Conservation (phyloP, 768 basidiomycete species). For the Tricholoma terreum region DNA sequence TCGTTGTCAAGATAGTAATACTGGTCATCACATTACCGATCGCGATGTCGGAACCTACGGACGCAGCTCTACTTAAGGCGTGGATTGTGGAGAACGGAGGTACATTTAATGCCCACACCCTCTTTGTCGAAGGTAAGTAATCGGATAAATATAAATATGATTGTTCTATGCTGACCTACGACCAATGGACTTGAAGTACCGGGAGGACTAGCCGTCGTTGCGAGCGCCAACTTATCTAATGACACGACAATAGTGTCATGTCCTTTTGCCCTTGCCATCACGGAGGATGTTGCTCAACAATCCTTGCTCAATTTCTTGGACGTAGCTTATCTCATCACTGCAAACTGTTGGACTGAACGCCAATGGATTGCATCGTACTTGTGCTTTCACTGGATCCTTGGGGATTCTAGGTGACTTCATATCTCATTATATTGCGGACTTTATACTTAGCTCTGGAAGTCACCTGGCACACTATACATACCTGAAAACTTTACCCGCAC, state of each 20-base stretch:
- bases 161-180: not conserved
- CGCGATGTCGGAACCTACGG: slow-evolving; percentile 11
- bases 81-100: slow-evolving; percentile 55
- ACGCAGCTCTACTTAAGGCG: slow-evolving; percentile 30
- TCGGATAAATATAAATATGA: not conserved
- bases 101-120: slow-evolving; percentile 44
- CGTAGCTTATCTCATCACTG: slow-evolving; percentile 12
- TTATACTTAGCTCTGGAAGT: slow-evolving; percentile 13
- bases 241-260: slow-evolving; percentile 62
- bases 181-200: slow-evolving; percentile 25
- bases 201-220: slow-evolving; percentile 50
- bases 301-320: slow-evolving; percentile 44
- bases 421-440: slow-evolving; percentile 1
- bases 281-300: slow-evolving; percentile 42
- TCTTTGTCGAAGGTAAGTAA: slow-evolving; percentile 52
- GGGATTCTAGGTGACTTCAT: slow-evolving; percentile 33
- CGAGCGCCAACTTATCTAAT: slow-evolving; percentile 42
- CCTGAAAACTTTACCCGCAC: slow-evolving; percentile 59
- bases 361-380: slow-evolving; percentile 71
- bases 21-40: no score
- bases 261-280: slow-evolving; percentile 65
- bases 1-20: no score
- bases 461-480: slow-evolving; percentile 55
- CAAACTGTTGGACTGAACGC: slow-evolving; percentile 53
- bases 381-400: slow-evolving; percentile 57